Evolutionary conservation across 257 asterid genomes (phyloP).

Genomic region (Nicotiana undulata): DNA sequence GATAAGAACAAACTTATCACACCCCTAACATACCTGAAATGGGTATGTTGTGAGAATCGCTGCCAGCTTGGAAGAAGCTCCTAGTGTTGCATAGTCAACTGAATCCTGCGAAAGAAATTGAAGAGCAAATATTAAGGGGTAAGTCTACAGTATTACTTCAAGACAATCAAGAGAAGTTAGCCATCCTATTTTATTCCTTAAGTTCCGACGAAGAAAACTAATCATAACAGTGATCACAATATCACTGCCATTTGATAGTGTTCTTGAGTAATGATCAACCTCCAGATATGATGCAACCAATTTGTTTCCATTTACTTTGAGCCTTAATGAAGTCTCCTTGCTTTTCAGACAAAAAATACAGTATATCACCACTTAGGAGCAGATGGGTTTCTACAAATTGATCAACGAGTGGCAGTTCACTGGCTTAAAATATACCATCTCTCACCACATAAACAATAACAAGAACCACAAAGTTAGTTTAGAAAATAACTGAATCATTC

Average conservation of each 20-base stretch:
- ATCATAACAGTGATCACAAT: not conserved
- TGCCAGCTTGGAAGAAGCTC: conserved; percentile 86
- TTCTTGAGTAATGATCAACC: not conserved
- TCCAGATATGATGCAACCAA: not conserved
- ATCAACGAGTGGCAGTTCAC: not conserved
- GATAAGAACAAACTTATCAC: not conserved
- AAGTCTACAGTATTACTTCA: too few relatives aligned
- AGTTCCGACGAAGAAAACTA: not conserved
- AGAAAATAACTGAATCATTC: not conserved
- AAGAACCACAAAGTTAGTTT: not conserved
- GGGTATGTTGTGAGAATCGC: conserved; percentile 78
- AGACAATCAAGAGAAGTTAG: too few relatives aligned
- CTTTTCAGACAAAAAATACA: not conserved
- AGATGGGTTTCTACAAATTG: not conserved
- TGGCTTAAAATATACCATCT: not conserved
- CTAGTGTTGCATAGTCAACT: conserved; percentile 74
- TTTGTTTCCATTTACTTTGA: not conserved
- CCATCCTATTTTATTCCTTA: too few relatives aligned
- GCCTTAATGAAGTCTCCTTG: not conserved
- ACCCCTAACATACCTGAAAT: conserved; percentile 50
- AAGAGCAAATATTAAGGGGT: too few relatives aligned
- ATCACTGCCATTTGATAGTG: not conserved
- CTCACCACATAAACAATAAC: not conserved
- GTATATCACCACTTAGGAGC: not conserved
- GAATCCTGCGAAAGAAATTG: conserved; percentile 45